phyloP scores from a whole-genome alignment of 352 stramenopile genomes.

The Phytophthora kernoviae region DNA sequence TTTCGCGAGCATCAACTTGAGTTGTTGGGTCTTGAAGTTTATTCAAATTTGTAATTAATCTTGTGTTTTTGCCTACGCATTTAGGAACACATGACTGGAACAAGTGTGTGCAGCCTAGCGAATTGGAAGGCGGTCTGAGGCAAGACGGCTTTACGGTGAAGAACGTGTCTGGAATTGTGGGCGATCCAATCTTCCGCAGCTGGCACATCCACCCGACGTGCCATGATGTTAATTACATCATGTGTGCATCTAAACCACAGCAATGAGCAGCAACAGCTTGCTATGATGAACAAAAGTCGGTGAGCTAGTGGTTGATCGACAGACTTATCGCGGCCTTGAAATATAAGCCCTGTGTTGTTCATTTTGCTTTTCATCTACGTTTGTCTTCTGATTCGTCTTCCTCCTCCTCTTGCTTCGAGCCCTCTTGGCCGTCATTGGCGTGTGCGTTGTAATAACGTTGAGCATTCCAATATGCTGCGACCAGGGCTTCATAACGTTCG shows the following conservation, averaged over 20 bases:
- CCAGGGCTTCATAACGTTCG: constrained; percentile 57
- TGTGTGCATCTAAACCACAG: constrained; percentile 71
- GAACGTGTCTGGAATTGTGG: constrained; percentile 81
- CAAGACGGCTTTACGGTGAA: constrained; percentile 64
- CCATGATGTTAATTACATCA: constrained; percentile 85
- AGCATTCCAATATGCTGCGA: constrained; percentile 45
- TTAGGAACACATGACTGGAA: constrained; percentile 84
- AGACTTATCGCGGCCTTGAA: constrained; percentile 1
- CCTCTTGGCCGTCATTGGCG: not conserved
- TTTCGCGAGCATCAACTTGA: not conserved
- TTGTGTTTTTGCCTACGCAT: not conserved
- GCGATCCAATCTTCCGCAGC: constrained; percentile 70
- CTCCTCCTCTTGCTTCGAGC: constrained; percentile 1
- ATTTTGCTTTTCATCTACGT: constrained; percentile 9
- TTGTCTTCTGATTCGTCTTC: constrained; percentile 9
- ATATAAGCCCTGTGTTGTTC: constrained; percentile 3
- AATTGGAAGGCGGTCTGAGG: constrained; percentile 62
- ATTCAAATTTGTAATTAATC: not conserved
- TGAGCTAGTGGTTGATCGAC: not conserved
- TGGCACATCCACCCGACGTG: constrained; percentile 79
- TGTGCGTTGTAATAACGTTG: constrained; percentile 38
- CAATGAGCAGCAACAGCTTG: constrained; percentile 17
- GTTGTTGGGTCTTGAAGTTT: not conserved
- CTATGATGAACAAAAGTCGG: constrained; percentile 5
- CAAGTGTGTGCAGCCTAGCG: constrained; percentile 81